Conservation (phyloP, 1,284 basidiomycete genomes). For the Xerocomus tenax region DNA sequence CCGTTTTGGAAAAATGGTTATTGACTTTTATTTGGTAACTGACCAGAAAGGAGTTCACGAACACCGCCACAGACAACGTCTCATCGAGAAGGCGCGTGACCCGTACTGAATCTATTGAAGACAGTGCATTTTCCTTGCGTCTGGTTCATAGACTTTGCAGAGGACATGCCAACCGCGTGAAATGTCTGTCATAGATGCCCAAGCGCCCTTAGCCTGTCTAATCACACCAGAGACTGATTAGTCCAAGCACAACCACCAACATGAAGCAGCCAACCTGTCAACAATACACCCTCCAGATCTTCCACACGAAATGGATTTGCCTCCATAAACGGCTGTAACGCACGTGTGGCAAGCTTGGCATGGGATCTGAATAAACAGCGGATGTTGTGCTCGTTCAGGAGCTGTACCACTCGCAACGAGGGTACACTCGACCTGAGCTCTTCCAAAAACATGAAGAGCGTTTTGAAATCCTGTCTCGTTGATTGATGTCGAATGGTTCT, state of each 20-base stretch:
- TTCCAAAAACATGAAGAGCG: slow-evolving; percentile 13
- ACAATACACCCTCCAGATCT: slow-evolving; percentile 18
- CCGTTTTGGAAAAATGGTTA: neutral
- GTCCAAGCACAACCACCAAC: neutral
- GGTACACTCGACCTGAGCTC: slow-evolving; percentile 11
- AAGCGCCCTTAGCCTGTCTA: slow-evolving; percentile 15
- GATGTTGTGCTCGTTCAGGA: slow-evolving; percentile 18
- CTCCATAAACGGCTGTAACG: slow-evolving; percentile 8
- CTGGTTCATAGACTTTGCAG: too few species aligned
- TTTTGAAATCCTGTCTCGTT: slow-evolving; percentile 5
- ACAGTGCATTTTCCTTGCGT: too few species aligned
- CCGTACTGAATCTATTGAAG: neutral
- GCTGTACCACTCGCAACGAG: slow-evolving; percentile 22
- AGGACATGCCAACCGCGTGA: too few species aligned
- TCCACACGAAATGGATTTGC: slow-evolving; percentile 18
- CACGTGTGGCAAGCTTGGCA: slow-evolving; percentile 7
- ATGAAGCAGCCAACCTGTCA: too few species aligned
- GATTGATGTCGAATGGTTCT: slow-evolving; percentile 7
- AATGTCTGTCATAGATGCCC: slow-evolving; percentile 3
- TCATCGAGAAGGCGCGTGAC: too few species aligned
- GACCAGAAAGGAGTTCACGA: neutral
- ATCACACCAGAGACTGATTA: slow-evolving; percentile 2
- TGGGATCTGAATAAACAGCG: slow-evolving; percentile 17
- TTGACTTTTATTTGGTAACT: neutral
- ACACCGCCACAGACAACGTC: too few species aligned